Percentiles rank a stretch among this genome's conserved stretches.
Evolutionary conservation across 2,329 filamentous ascomycete species (phyloP).

Genomic region (Colletotrichum trifolii): DNA sequence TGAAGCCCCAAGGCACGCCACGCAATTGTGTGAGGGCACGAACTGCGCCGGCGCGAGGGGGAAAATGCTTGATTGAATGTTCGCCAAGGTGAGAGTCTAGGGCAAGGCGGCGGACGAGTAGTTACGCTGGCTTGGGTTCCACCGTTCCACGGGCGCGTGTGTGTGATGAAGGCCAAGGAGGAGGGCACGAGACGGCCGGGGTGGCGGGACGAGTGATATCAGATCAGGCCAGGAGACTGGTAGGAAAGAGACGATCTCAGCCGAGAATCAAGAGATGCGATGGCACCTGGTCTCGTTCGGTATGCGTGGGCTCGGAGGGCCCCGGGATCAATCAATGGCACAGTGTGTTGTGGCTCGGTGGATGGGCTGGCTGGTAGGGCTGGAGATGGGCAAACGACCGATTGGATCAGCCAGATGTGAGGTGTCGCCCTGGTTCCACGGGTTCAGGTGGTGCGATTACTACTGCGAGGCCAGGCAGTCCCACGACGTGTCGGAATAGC

Average conservation of each 20-base stretch:
- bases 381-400: no score
- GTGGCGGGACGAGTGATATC: constrained; percentile 28
- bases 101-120: neutral
- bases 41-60: neutral
- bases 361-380: no score
- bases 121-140: constrained; percentile 2
- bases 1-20: no score
- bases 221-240: constrained; percentile 17
- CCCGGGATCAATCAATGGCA: neutral
- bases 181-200: constrained; percentile 29
- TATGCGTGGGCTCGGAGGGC: constrained; percentile 1
- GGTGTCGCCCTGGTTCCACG: no score
- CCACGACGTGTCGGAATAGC: constrained; percentile 25
- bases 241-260: constrained; percentile 21
- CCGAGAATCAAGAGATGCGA: constrained; percentile 20
- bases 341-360: no score
- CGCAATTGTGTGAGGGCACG: neutral
- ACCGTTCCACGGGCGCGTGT: neutral
- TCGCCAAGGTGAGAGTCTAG: constrained; percentile 2
- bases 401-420: no score
- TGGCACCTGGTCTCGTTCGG: constrained; percentile 9
- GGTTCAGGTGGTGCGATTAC: no score
- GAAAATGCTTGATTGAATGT: constrained; percentile 9
- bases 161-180: constrained; percentile 7
- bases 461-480: neutral